Evolutionary conservation across 768 basidiomycete genomes (phyloP), one percentile per base, ranked within the genome.

Genomic region (Suillus spraguei): DNA sequence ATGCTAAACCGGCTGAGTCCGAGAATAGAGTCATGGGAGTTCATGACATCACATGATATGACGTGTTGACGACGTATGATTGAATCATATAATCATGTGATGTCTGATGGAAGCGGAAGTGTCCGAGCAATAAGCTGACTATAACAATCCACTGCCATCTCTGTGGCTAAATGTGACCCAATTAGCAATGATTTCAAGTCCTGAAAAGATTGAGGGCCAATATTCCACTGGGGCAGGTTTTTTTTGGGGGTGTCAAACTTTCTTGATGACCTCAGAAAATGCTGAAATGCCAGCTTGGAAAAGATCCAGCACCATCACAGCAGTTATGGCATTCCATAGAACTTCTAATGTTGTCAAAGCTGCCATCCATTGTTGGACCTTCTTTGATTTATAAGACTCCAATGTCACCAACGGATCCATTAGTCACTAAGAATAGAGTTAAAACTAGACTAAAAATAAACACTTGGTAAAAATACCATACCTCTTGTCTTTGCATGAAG

Each of bases 141-240:
- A n/a, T n/a, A n/a, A n/a, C n/a, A n/a, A n/a, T n/a, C n/a, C 41
- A 38, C 38, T 17, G 8, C 3, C 5, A 58, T 63, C 62, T 46
- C 42, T 20, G 36, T 59, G 55, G 20, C 17, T 38, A 22, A 47
- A 58, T 3, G 56, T 63, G 7, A 50, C 7, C 22, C 10, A 35
- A 38, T 63, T 63, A 52, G 58, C 24, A 50, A 63, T 63, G 5
- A 63, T 33, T 35, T 60, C 59, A 14, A 52, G 38, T 11, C 49
- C 59, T 14, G 38, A 52, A 54, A 47, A 63, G 13, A 49, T 36
- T 38, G 59, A 63, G 22, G 59, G 58, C 63, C 59, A 63, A 14
- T 33, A 54, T 22, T 28, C 24, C 16, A 50, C 24, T 24, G 24
- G 47, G 6, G 47, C 22, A 28, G 24, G 13, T 49, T 28, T 49